Evolutionary conservation across 1,284 basidiomycete genomes (phyloP).

Genomic region (Tilletia horrida): DNA sequence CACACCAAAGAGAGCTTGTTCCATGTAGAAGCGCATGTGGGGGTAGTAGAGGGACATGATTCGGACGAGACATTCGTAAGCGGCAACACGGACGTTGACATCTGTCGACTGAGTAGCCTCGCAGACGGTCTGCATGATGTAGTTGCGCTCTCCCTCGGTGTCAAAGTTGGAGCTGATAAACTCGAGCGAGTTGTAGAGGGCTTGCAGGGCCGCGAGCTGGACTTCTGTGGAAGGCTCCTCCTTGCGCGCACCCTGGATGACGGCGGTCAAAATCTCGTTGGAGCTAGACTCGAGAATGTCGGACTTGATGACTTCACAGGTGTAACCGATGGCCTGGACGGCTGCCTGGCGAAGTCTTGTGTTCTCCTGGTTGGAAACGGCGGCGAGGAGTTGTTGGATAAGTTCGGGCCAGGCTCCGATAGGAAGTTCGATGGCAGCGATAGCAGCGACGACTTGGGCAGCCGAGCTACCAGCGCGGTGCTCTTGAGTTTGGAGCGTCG

Average conservation of each 20-base stretch:
- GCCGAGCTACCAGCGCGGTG: constrained; percentile 78
- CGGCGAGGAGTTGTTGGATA: constrained; percentile 80
- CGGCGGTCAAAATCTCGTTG: constrained; percentile 96
- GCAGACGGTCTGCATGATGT: constrained; percentile 99
- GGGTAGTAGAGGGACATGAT: constrained; percentile 99
- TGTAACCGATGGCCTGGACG: constrained; percentile 90
- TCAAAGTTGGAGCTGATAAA: constrained; percentile 98
- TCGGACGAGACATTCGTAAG: constrained; percentile 87
- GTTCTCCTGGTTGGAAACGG: constrained; percentile 76
- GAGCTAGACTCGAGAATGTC: constrained; percentile 82
- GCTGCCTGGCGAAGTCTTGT: constrained; percentile 79
- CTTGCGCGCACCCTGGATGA: constrained; percentile 95
- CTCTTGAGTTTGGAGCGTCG: constrained; percentile 72
- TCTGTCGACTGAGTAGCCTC: constrained; percentile 92
- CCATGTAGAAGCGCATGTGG: constrained; percentile 99
- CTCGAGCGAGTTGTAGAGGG: constrained; percentile 91
- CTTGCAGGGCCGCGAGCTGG: constrained; percentile 89
- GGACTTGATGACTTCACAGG: constrained; percentile 76
- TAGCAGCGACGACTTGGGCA: constrained; percentile 87
- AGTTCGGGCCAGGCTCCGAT: constrained; percentile 82
- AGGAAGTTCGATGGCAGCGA: constrained; percentile 88
- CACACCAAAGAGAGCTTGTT: constrained; percentile 94
- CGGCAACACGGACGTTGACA: constrained; percentile 60
- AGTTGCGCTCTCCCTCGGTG: constrained; percentile 81
- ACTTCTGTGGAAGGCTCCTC: constrained; percentile 85